A percentile compares a stretch with the other conserved stretches of the same genome.
These are phyloP conservation scores for Silybum marianum DNA, from an alignment of 129 eudicot genomes.

Conservation along the genomic window DNA sequence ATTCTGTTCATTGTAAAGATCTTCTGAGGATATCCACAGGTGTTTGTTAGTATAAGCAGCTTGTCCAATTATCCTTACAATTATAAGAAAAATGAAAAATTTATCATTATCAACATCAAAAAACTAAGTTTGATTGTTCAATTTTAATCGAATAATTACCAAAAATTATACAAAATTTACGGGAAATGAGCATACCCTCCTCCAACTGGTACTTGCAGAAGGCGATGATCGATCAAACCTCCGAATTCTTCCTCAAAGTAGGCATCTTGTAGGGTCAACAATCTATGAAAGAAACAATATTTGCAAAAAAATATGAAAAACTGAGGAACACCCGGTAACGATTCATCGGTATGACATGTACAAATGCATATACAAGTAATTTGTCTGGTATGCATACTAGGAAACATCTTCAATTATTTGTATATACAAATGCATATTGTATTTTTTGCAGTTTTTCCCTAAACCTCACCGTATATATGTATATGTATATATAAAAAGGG, in stretches of 20 bases:
- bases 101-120: slow-evolving; percentile 9
- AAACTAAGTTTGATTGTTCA: neutral
- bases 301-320: no score
- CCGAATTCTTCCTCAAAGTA: slow-evolving; percentile 61
- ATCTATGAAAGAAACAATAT: slow-evolving; percentile 44
- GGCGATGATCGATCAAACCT: slow-evolving; percentile 55
- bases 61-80: slow-evolving; percentile 69
- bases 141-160: neutral
- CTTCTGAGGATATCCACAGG: slow-evolving; percentile 64
- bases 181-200: slow-evolving; percentile 76
- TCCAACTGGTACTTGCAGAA: slow-evolving; percentile 69
- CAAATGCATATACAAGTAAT: no score
- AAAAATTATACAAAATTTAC: slow-evolving; percentile 14
- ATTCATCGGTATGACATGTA: no score
- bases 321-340: no score
- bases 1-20: slow-evolving; percentile 37
- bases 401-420: no score
- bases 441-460: no score
- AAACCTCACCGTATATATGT: no score
- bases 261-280: slow-evolving; percentile 73
- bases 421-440: no score
- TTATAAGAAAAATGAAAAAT: neutral
- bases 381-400: no score
- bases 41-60: slow-evolving; percentile 68
- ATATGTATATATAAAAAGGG: neutral